A percentile compares a stretch with the other conserved stretches of the same genome.
Evolutionary conservation across 1,284 basidiomycete species (phyloP).

Genomic region (Melampsora americana): DNA sequence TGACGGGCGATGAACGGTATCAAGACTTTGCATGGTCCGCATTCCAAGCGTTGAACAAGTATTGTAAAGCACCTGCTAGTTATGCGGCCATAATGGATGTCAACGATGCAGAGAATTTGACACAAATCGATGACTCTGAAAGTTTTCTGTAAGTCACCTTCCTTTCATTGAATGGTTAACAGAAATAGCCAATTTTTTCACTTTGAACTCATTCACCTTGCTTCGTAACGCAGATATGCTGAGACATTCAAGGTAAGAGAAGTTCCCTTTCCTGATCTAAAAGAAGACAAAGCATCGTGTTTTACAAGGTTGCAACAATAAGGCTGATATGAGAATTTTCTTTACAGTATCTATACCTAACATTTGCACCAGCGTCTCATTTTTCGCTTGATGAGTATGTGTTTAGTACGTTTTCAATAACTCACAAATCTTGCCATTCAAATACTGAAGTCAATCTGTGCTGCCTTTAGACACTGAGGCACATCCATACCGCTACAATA

Average conservation of each 20-base stretch:
- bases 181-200: background rate
- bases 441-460: background rate
- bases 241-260: constrained; percentile 38
- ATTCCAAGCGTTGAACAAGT: constrained; percentile 32
- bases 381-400: constrained; percentile 38
- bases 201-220: background rate
- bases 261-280: too few species aligned
- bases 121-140: constrained; percentile 13
- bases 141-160: constrained; percentile 35
- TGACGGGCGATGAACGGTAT: constrained; percentile 32
- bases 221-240: constrained; percentile 18
- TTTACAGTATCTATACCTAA: constrained; percentile 31
- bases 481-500: constrained; percentile 27
- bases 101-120: constrained; percentile 1
- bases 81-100: constrained; percentile 26
- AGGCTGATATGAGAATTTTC: background rate
- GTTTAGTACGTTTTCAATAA: constrained; percentile 22
- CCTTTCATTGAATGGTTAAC: background rate
- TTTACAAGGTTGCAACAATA: background rate
- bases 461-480: constrained; percentile 22
- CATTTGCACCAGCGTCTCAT: constrained; percentile 17
- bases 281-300: too few species aligned
- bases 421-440: background rate
- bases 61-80: constrained; percentile 32
- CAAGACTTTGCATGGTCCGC: constrained; percentile 34